Conservation (phyloP, 208 protist species). For the Leishmania aethiopica region DNA sequence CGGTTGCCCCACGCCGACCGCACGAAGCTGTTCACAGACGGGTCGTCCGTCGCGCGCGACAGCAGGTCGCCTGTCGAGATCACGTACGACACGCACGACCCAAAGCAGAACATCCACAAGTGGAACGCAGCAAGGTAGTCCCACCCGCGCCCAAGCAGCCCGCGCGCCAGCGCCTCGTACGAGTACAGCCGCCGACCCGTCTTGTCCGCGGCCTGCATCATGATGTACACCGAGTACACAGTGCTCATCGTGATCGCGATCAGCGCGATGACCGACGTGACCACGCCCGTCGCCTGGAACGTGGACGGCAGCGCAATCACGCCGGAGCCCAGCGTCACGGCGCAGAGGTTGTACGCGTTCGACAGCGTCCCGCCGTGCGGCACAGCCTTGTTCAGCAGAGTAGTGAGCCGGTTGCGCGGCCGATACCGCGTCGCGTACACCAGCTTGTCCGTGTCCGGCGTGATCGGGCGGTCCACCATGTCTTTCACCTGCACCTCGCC, state of each 20-base stretch:
- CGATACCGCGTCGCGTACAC: slow-evolving; percentile 17
- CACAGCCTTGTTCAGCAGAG: slow-evolving; percentile 50
- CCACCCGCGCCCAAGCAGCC: slow-evolving; percentile 71
- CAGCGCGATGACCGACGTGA: slow-evolving; percentile 56
- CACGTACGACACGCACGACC: slow-evolving; percentile 82
- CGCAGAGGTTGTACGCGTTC: slow-evolving; percentile 74
- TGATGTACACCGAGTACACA: slow-evolving; percentile 83
- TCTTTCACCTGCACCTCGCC: not conserved
- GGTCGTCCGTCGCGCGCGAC: slow-evolving; percentile 42
- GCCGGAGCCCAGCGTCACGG: slow-evolving; percentile 78
- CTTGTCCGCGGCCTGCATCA: slow-evolving; percentile 73
- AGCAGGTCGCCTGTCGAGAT: slow-evolving; percentile 77
- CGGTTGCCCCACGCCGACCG: slow-evolving; percentile 56
- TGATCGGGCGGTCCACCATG: not conserved
- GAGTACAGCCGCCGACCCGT: slow-evolving; percentile 48
- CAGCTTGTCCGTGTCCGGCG: not conserved
- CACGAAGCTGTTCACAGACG: slow-evolving; percentile 47
- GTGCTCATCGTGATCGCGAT: slow-evolving; percentile 60
- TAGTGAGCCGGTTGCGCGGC: slow-evolving; percentile 36
- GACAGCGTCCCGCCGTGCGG: slow-evolving; percentile 74
- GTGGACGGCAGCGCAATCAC: slow-evolving; percentile 78
- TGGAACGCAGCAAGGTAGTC: slow-evolving; percentile 76
- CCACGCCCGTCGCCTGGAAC: slow-evolving; percentile 66
- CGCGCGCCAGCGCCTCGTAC: slow-evolving; percentile 70
- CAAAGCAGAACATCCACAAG: slow-evolving; percentile 89